phyloP scores from a whole-genome alignment of 805 yeast species.

The Myxozyma kluyveri region DNA sequence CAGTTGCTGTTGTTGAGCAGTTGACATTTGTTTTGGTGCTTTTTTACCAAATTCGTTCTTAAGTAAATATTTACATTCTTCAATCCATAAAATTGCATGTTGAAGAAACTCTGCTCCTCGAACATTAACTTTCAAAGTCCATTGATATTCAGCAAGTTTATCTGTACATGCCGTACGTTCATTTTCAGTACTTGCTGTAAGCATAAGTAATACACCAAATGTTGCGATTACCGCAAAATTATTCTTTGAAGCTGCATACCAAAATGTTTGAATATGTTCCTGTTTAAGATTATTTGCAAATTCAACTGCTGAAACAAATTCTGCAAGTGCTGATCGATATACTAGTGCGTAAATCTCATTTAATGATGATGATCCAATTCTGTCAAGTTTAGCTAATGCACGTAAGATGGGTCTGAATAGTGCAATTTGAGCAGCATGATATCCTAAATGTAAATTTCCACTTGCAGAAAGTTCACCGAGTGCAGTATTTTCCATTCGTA shows the following conservation, averaged over 20 bases:
- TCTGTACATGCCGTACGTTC: constrained; percentile 26
- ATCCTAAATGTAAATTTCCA: constrained; percentile 33
- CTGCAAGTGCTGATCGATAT: constrained; percentile 31
- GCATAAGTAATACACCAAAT: constrained; percentile 31
- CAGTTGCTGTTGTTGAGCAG: constrained; percentile 1
- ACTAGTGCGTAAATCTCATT: constrained; percentile 30
- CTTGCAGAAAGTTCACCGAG: constrained; percentile 32
- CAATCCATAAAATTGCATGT: constrained; percentile 33
- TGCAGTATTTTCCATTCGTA: constrained; percentile 31
- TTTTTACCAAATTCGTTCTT: constrained; percentile 22
- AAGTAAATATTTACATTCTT: constrained; percentile 31
- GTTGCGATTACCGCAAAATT: constrained; percentile 32
- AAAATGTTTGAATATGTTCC: constrained; percentile 34
- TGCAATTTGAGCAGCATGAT: constrained; percentile 34
- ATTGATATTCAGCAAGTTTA: constrained; percentile 32
- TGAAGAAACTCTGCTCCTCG: constrained; percentile 35
- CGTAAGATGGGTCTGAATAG: constrained; percentile 32
- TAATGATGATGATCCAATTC: constrained; percentile 15
- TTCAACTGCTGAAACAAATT: constrained; percentile 33
- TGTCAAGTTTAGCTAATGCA: constrained; percentile 27
- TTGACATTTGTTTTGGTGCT: neutral
- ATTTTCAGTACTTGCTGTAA: constrained; percentile 26
- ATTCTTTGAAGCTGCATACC: constrained; percentile 34
- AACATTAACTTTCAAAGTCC: constrained; percentile 32
- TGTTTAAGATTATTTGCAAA: constrained; percentile 30